Conservation (phyloP, 2,329 filamentous ascomycete species). For the Hypoxylon sp. region DNA sequence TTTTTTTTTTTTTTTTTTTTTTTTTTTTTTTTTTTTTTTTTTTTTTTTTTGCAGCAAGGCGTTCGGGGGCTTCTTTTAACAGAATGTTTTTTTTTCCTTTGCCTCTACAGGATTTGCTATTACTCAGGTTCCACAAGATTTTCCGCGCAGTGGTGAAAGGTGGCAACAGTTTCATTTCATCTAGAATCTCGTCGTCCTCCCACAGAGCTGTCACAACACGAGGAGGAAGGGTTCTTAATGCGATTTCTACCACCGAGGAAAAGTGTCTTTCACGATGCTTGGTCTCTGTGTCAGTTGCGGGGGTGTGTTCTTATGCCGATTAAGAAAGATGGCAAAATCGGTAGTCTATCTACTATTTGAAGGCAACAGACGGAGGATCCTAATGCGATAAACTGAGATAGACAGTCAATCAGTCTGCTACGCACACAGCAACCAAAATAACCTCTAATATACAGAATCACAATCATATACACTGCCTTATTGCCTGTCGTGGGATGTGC, state of each 20-base stretch:
- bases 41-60: too few species aligned
- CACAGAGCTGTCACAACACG: not conserved
- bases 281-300: not conserved
- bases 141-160: not conserved
- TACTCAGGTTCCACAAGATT: not conserved
- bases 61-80: too few species aligned
- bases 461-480: constrained; percentile 1
- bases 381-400: constrained; percentile 8
- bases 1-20: too few species aligned
- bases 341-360: not conserved
- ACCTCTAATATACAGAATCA: constrained; percentile 17
- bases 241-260: not conserved
- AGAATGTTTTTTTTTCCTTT: not conserved
- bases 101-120: not conserved
- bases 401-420: not conserved
- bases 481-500: not conserved
- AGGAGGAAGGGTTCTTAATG: not conserved
- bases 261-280: not conserved
- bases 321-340: not conserved
- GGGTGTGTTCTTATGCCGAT: not conserved
- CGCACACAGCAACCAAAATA: constrained; percentile 6
- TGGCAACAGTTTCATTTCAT: not conserved
- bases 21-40: too few species aligned
- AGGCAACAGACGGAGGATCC: not conserved
- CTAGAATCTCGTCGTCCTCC: not conserved